Percentiles rank a stretch among this genome's conserved stretches.
phyloP scores from a whole-genome alignment of 2,329 filamentous ascomycete species.

The Ophiosphaerella herpotricha region DNA sequence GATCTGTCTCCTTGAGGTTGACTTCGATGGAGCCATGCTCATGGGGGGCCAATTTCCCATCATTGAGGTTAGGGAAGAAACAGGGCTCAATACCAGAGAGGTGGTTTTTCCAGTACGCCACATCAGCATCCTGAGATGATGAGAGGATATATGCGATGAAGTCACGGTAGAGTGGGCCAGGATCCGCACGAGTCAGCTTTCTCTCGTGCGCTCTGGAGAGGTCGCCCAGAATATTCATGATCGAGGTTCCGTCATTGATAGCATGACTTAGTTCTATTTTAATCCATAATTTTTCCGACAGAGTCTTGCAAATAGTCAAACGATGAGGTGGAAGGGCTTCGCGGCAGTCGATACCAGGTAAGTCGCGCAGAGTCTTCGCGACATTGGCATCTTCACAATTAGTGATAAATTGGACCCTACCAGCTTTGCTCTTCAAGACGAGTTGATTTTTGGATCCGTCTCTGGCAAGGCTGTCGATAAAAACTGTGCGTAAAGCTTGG shows the following conservation, averaged over 20 bases:
- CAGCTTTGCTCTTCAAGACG: conserved; percentile 34
- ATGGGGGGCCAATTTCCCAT: conserved; percentile 40
- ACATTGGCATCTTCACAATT: conserved; percentile 28
- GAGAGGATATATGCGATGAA: conserved; percentile 43
- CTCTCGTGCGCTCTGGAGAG: conserved; percentile 53
- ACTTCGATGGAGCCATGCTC: conserved; percentile 47
- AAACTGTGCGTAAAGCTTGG: conserved; percentile 36
- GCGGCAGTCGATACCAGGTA: conserved; percentile 31
- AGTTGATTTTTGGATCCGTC: conserved; percentile 41
- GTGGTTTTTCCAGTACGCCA: conserved; percentile 53
- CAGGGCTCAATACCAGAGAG: conserved; percentile 53
- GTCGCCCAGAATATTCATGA: conserved; percentile 55
- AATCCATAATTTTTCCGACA: conserved; percentile 46
- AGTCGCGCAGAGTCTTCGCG: conserved; percentile 20
- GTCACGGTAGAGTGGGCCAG: conserved; percentile 44
- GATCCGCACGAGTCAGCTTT: conserved; percentile 42
- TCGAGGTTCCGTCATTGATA: conserved; percentile 56
- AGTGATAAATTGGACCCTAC: conserved; percentile 28
- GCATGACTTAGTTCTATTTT: conserved; percentile 58
- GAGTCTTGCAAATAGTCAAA: conserved; percentile 52
- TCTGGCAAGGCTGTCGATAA: conserved; percentile 41
- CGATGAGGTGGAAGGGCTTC: conserved; percentile 50
- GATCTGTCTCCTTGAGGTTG: conserved; percentile 36
- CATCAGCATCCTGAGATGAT: conserved; percentile 35
- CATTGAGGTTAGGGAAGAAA: conserved; percentile 50